A percentile compares a stretch with the other conserved stretches of the same genome.
Conservation (phyloP, 1,284 basidiomycete species). For the Ceratobasidium papillatum region DNA sequence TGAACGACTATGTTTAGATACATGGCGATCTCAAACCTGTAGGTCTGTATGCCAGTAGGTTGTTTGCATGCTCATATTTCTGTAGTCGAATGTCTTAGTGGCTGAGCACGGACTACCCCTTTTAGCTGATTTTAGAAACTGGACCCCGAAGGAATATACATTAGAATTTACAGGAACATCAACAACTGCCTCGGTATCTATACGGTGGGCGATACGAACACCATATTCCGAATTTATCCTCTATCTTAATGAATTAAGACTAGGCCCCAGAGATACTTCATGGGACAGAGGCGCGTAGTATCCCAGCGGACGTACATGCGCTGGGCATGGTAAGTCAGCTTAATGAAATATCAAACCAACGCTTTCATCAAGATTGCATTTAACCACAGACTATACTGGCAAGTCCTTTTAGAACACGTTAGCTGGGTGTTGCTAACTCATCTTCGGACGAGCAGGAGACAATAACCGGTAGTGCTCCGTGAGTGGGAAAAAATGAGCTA, state of each 20-base stretch:
- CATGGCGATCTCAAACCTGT: conserved; percentile 30
- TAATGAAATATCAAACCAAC: not conserved
- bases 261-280: conserved; percentile 23
- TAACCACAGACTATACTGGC: conserved; percentile 17
- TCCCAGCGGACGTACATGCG: not conserved
- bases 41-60: not conserved
- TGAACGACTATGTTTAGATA: not conserved
- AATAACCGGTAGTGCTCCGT: conserved; percentile 10
- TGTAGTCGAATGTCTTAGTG: conserved; percentile 1
- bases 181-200: not conserved
- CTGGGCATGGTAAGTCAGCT: not conserved
- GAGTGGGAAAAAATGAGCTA: not conserved
- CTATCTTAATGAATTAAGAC: too few species aligned
- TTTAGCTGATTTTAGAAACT: conserved; percentile 14
- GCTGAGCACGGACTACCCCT: not conserved
- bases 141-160: not conserved
- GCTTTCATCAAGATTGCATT: not conserved
- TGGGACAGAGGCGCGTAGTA: not conserved
- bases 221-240: not conserved
- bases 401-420: not conserved
- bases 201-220: conserved; percentile 1
- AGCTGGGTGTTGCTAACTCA: not conserved
- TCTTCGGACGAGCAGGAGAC: too few species aligned
- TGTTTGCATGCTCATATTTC: not conserved
- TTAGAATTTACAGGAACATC: conserved; percentile 2